Percentiles rank a stretch among this genome's conserved stretches.
Evolutionary conservation across 164 flowering plant species (phyloP).

Genomic region (Litsea cubeba): DNA sequence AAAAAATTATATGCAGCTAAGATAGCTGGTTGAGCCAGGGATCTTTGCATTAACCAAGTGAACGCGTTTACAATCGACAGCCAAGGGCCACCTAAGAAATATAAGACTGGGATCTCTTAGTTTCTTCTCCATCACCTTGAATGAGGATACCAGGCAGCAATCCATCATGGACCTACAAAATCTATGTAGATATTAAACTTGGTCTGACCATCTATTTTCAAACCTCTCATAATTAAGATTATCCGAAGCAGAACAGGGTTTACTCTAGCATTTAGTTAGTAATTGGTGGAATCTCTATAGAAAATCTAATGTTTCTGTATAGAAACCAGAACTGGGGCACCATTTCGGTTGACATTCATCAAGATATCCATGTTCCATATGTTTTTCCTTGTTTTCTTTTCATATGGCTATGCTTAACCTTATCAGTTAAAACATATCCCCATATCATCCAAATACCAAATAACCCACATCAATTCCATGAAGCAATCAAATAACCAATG

Average conservation of each 20-base stretch:
- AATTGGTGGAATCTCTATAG: not conserved
- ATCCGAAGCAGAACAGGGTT: not conserved
- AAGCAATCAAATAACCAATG: not conserved
- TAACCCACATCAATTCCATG: not conserved
- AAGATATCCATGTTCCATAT: not conserved
- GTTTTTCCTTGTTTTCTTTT: not conserved
- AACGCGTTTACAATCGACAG: not conserved
- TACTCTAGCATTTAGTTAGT: not conserved
- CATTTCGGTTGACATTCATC: not conserved
- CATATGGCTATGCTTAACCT: no score
- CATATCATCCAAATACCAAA: not conserved
- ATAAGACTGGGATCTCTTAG: not conserved
- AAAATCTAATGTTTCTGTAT: no score
- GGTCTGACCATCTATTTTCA: not conserved
- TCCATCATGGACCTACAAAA: not conserved
- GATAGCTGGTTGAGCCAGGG: no score
- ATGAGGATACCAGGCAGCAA: not conserved
- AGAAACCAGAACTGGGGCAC: not conserved
- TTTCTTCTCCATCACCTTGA: not conserved
- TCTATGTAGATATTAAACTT: not conserved
- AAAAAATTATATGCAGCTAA: no score
- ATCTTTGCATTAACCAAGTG: not conserved
- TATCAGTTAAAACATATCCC: no score
- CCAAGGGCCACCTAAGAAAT: not conserved
- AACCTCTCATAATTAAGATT: not conserved